These are phyloP conservation scores for Rutstroemia sp. DNA, from an alignment of 2,329 filamentous ascomycete genomes.

Conservation along the genomic window DNA sequence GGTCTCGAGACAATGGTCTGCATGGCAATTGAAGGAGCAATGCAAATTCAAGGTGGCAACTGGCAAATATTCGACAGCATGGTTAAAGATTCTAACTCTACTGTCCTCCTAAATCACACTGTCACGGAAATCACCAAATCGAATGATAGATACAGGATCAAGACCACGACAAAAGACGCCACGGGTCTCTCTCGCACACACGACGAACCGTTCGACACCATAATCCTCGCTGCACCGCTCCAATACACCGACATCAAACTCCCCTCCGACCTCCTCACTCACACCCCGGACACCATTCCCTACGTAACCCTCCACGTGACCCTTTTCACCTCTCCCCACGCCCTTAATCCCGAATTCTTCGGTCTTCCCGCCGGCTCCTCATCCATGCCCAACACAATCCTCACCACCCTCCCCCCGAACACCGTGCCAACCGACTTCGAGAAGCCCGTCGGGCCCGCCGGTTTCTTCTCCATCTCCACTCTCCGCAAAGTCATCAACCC, in stretches of 20 bases:
- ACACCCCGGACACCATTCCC: slow-evolving; percentile 67
- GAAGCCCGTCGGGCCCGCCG: slow-evolving; percentile 60
- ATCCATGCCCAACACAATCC: slow-evolving; percentile 62
- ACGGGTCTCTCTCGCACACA: slow-evolving; percentile 7
- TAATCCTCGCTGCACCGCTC: slow-evolving; percentile 76
- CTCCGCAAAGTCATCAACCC: slow-evolving; percentile 59
- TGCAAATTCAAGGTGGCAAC: slow-evolving; percentile 76
- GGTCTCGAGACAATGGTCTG: slow-evolving; percentile 83
- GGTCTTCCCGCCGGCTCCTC: slow-evolving; percentile 46
- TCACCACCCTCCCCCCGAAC: slow-evolving; percentile 68
- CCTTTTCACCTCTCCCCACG: slow-evolving; percentile 70
- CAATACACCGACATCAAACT: slow-evolving; percentile 68
- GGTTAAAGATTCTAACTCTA: slow-evolving; percentile 56
- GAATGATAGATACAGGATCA: slow-evolving; percentile 40
- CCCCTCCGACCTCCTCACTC: slow-evolving; percentile 59
- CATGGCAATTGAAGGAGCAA: slow-evolving; percentile 79
- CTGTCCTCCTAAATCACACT: slow-evolving; percentile 56
- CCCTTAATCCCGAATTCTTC: slow-evolving; percentile 68
- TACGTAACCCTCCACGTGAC: slow-evolving; percentile 87
- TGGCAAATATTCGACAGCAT: slow-evolving; percentile 91
- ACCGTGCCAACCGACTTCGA: slow-evolving; percentile 37
- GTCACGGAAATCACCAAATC: slow-evolving; percentile 52
- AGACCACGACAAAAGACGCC: slow-evolving; percentile 17
- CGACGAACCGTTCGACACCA: slow-evolving; percentile 56
- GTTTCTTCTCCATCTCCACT: slow-evolving; percentile 82